Conservation (phyloP, 345 rosid species). For the Eucalyptus cloeziana region DNA sequence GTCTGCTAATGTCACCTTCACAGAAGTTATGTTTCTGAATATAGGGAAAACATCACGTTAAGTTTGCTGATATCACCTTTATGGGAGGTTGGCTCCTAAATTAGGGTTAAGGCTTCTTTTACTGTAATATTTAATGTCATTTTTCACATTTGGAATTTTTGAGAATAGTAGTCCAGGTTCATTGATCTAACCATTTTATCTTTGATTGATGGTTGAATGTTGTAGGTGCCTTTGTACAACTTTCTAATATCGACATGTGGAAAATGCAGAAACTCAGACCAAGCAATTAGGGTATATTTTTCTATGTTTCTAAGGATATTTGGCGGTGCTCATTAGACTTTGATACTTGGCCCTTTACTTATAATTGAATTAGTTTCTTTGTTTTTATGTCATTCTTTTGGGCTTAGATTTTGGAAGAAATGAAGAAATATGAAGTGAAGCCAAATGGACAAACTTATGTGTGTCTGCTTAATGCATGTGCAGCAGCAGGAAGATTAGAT, state of each 20-base stretch:
- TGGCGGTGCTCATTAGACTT: not conserved
- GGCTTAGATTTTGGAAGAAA: constrained; percentile 72
- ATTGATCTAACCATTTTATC: not conserved
- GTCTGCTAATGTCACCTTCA: not conserved
- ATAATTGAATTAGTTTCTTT: not conserved
- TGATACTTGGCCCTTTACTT: not conserved
- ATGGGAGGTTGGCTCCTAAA: not conserved
- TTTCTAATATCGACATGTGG: constrained; percentile 84
- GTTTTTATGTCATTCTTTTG: not conserved
- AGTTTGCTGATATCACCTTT: not conserved
- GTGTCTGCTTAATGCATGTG: constrained; percentile 82
- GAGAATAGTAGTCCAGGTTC: not conserved
- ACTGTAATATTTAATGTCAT: not conserved
- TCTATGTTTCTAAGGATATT: not conserved
- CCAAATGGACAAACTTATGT: constrained; percentile 87
- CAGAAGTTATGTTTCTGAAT: not conserved
- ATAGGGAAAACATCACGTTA: not conserved
- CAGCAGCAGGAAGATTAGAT: constrained; percentile 78
- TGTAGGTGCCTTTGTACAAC: constrained; percentile 74
- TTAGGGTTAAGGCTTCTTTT: not conserved
- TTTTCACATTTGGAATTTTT: not conserved
- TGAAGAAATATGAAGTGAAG: constrained; percentile 85
- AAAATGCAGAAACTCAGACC: constrained; percentile 71
- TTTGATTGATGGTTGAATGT: not conserved
- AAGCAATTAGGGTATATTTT: constrained; percentile 40